Conservation (phyloP, 495 filamentous ascomycete genomes). For the Penicillium samsonianum region DNA sequence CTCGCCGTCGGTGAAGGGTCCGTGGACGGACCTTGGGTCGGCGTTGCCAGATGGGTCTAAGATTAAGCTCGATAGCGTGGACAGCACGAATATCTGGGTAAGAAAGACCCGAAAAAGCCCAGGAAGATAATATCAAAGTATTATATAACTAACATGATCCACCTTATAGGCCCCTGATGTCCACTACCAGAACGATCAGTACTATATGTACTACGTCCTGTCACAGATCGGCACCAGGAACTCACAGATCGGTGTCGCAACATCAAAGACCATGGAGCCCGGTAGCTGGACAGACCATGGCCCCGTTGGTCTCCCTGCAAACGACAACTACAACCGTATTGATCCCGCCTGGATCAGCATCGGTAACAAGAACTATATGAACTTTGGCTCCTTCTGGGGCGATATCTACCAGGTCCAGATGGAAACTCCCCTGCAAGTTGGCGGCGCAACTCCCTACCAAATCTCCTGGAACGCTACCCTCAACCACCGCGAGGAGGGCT, state of each 20-base stretch:
- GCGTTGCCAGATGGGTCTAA: slow-evolving; percentile 58
- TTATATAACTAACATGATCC: background rate
- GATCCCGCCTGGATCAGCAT: slow-evolving; percentile 62
- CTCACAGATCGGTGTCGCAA: slow-evolving; percentile 68
- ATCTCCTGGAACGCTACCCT: slow-evolving; percentile 57
- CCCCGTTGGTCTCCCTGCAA: slow-evolving; percentile 52
- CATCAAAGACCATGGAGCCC: slow-evolving; percentile 58
- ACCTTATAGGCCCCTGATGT: slow-evolving; percentile 65
- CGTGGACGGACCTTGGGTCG: slow-evolving; percentile 62
- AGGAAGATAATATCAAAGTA: background rate
- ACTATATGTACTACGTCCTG: slow-evolving; percentile 75
- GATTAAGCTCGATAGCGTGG: slow-evolving; percentile 52
- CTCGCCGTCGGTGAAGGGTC: slow-evolving; percentile 57
- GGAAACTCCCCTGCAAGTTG: slow-evolving; percentile 43
- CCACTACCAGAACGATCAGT: slow-evolving; percentile 51
- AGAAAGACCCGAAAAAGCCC: background rate
- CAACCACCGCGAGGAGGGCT: slow-evolving; percentile 58
- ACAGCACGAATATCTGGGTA: slow-evolving; percentile 61
- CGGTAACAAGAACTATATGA: slow-evolving; percentile 53
- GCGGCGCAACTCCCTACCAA: slow-evolving; percentile 41
- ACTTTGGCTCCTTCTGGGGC: slow-evolving; percentile 71
- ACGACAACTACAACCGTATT: slow-evolving; percentile 65
- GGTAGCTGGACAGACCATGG: slow-evolving; percentile 61
- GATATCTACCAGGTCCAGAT: slow-evolving; percentile 65
- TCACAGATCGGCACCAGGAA: slow-evolving; percentile 63